Conservation (phyloP, 805 yeast species). For the Vanderwaltozyma polyspora region DNA sequence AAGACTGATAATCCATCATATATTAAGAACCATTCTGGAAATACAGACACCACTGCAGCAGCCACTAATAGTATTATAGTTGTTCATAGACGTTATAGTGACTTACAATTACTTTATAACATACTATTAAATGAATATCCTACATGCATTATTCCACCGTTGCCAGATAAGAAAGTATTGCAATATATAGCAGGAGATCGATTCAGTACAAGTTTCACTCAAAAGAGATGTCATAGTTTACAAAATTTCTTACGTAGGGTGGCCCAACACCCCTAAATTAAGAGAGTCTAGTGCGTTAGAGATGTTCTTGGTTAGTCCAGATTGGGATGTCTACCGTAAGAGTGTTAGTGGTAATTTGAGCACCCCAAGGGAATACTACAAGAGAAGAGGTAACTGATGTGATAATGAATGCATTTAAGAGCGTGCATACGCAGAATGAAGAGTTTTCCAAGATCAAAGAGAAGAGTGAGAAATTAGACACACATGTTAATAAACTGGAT, state of each 20-base stretch:
- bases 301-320: slow-evolving; percentile 22
- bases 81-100: slow-evolving; percentile 63
- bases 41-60: neutral
- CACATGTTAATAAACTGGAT: slow-evolving; percentile 69
- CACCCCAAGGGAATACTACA: slow-evolving; percentile 2
- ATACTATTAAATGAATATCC: slow-evolving; percentile 71
- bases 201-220: slow-evolving; percentile 74
- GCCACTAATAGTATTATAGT: slow-evolving; percentile 14
- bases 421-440: slow-evolving; percentile 52
- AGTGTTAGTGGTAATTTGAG: slow-evolving; percentile 14
- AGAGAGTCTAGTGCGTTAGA: slow-evolving; percentile 51
- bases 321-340: slow-evolving; percentile 26
- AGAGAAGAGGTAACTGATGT: slow-evolving; percentile 78
- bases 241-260: slow-evolving; percentile 66
- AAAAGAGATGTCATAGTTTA: slow-evolving; percentile 69
- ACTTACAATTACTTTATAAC: slow-evolving; percentile 68
- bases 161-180: slow-evolving; percentile 84
- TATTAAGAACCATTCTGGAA: slow-evolving; percentile 10
- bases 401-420: slow-evolving; percentile 86
- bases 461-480: slow-evolving; percentile 72
- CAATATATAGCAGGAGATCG: slow-evolving; percentile 93
- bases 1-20: slow-evolving; percentile 22
- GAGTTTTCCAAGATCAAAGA: slow-evolving; percentile 80
- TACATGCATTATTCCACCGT: slow-evolving; percentile 78
- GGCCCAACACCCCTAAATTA: slow-evolving; percentile 60